Evolutionary conservation across 352 stramenopile genomes (phyloP), one percentile per base, ranked within the genome.

Genomic region (Thraustochytrium striatum): DNA sequence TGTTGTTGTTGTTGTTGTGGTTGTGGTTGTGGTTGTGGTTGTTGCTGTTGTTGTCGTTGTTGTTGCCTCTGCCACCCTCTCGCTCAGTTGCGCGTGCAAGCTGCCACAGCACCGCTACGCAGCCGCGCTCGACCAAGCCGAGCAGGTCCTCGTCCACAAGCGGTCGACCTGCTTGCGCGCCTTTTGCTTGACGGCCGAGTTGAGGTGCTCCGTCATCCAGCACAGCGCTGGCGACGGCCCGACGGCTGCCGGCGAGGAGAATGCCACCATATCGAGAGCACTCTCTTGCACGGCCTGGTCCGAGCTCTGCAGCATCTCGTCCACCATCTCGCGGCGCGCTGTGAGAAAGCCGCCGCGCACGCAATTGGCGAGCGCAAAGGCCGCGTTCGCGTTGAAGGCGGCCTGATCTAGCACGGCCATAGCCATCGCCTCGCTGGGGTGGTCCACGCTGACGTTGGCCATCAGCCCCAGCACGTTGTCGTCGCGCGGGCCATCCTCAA

Each of bases 71-170:
- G n/a, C n/a, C n/a, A n/a, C n/a, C n/a, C n/a, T n/a, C n/a, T n/a
- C n/a, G n/a, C n/a, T n/a, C n/a, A n/a, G n/a, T 36, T 62, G 55
- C 25, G 55, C 25, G 9, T 9, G 9, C 16, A 9, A 62, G 55
- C 55, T 62, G 55, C 55, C 55, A 62, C 32, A 62, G n/a, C 9
- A 62, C 55, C 13, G 55, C 9, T 16, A 62, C 55, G 55, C 55
- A 62, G 9, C 55, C 55, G 55, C 55, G 55, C 55, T 62, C 55
- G 16, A 62, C 9, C 55, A 62, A 9, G n/a, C 9, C 55, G 25
- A 62, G 55, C 9, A 62, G 9, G 33, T 62, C 55, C 9, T 62
- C 55, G 9, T 62, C 55, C 55, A 62, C n/a, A 62, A 62, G 9
- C 55, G 55, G 33, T 25, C 32, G 9, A 62, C 55, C 32, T 62